Evolutionary conservation across 169 alveolate genomes (phyloP).

Genomic region (Miamiensis avidus): DNA sequence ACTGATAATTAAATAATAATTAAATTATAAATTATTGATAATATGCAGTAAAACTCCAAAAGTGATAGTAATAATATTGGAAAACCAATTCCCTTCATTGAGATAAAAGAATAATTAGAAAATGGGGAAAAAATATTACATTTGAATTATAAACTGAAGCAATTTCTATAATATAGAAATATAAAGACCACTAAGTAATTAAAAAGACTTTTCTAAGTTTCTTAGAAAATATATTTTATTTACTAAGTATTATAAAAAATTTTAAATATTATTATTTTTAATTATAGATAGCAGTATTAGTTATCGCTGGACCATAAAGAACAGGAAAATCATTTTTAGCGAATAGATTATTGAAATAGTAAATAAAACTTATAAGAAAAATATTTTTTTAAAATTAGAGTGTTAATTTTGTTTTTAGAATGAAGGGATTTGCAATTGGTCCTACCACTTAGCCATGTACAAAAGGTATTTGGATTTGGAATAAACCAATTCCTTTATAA

Average conservation of each 20-base stretch:
- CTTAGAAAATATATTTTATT: too few species aligned
- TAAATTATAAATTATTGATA: too few species aligned
- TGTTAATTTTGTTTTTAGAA: constrained; percentile 2
- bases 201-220: too few species aligned
- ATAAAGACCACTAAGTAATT: neutral
- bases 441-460: constrained; percentile 88
- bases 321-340: constrained; percentile 87
- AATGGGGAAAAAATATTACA: neutral
- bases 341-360: constrained; percentile 61
- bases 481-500: constrained; percentile 66
- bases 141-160: neutral
- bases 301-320: constrained; percentile 83
- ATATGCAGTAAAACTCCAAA: too few species aligned
- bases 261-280: neutral
- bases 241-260: neutral
- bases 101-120: neutral
- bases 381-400: neutral
- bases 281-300: constrained; percentile 69
- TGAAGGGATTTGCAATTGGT: constrained; percentile 86
- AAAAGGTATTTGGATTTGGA: constrained; percentile 86
- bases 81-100: neutral
- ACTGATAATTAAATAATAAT: too few species aligned
- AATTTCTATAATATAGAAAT: neutral
- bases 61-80: too few species aligned
- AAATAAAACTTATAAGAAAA: constrained; percentile 12